Evolutionary conservation across 805 yeast genomes (phyloP).

Genomic region (Suhomyces tanzawaensis): DNA sequence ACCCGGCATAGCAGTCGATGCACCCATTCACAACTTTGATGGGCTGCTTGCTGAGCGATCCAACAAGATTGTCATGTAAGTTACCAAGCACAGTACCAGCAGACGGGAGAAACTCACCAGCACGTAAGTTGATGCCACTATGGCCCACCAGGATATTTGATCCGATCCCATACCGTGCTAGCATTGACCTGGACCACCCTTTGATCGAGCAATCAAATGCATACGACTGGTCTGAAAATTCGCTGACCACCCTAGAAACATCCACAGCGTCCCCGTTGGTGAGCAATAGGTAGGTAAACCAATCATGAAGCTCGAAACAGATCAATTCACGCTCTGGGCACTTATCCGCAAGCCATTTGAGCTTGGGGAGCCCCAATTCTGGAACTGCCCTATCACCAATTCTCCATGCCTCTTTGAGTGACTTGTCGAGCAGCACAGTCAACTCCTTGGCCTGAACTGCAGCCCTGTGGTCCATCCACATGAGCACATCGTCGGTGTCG

Average conservation of each 20-base stretch:
- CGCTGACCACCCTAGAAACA: neutral
- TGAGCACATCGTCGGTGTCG: slow-evolving; percentile 39
- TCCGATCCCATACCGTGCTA: slow-evolving; percentile 19
- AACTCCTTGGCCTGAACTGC: slow-evolving; percentile 28
- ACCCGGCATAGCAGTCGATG: slow-evolving; percentile 60
- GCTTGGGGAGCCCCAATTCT: slow-evolving; percentile 59
- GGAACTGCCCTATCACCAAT: slow-evolving; percentile 42
- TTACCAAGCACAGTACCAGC: slow-evolving; percentile 17
- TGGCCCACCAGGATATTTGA: slow-evolving; percentile 28
- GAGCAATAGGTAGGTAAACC: slow-evolving; percentile 31
- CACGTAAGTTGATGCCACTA: slow-evolving; percentile 16
- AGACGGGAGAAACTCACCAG: slow-evolving; percentile 12
- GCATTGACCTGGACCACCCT: slow-evolving; percentile 45
- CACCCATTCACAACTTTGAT: slow-evolving; percentile 44
- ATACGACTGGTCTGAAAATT: neutral
- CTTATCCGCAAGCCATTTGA: slow-evolving; percentile 35
- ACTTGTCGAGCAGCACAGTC: slow-evolving; percentile 23
- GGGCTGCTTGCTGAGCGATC: neutral
- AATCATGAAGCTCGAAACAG: slow-evolving; percentile 54
- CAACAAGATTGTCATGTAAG: slow-evolving; percentile 15
- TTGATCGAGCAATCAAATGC: slow-evolving; percentile 59
- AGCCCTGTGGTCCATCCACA: slow-evolving; percentile 62
- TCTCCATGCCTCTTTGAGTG: slow-evolving; percentile 30
- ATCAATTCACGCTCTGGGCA: slow-evolving; percentile 18
- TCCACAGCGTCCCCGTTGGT: slow-evolving; percentile 21